Evolutionary conservation across 1,139 yeast species (phyloP), one percentile per base, ranked within the genome.

Genomic region (Candida sojae): DNA sequence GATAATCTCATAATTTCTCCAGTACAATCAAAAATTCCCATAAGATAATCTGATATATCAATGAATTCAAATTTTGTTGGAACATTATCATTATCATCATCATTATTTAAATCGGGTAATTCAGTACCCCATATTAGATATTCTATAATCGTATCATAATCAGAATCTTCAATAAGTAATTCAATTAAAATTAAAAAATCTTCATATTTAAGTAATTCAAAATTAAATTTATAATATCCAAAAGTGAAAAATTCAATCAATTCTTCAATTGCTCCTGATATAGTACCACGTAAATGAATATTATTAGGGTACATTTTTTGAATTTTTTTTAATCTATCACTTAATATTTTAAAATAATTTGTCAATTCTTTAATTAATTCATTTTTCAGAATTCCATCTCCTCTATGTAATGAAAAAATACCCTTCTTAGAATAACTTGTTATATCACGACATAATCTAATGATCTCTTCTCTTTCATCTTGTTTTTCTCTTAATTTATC

Each of bases 11-110:
- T 73, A 30, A 73, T 59, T 48, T 73, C 79, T 1, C 79, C 79
- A 0, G 78, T 71, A 45, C 73, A 58, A 53, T 73, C 79, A 54
- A 72, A 66, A 10, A 73, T 48, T 0, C 78, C 79, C 63, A 71
- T 62, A 23, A 73, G 53, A 53, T 66, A 73, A 54, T 73, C 76
- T 46, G 66, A 66, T 9, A 46, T 26, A 35, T 51, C 55, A 9
- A 54, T 45, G 33, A 53, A 50, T 6, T 39, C 49, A 32, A 53
- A 17, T 17, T 17, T 35, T 6, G 37, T n/a, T 4, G 43, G 23
- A 2, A 34, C 25, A 9, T 29, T 30, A 5, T 23, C 3, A 17
- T 17, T 17, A 17, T 17, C 25, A 9, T 29, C 28, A 5, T 23
- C 3, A 17, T 17, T 17, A 17, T 17, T 17, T 13, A 23, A 12